Percentiles rank a stretch among this genome's conserved stretches.
Conservation (phyloP, 2,329 filamentous ascomycete genomes). For the Cephalotrichum gorgonifer region DNA sequence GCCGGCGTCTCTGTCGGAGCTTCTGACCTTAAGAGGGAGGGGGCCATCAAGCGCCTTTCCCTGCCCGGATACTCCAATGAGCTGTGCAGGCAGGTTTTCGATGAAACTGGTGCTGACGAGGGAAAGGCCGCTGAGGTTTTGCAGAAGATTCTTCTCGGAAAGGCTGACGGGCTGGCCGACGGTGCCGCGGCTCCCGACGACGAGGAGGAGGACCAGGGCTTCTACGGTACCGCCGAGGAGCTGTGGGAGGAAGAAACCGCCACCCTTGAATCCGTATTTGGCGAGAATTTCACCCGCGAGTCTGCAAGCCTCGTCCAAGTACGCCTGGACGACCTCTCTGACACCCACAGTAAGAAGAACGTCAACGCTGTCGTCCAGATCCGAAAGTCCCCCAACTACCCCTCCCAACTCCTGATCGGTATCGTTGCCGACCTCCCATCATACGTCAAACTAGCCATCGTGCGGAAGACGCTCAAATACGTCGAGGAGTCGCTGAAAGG, state of each 20-base stretch:
- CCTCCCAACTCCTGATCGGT: constrained; percentile 57
- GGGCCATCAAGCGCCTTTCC: constrained; percentile 70
- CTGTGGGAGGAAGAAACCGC: constrained; percentile 79
- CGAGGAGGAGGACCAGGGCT: constrained; percentile 31
- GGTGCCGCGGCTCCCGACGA: constrained; percentile 30
- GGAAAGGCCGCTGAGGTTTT: constrained; percentile 66
- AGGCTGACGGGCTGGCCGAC: constrained; percentile 15
- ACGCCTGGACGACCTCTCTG: constrained; percentile 45
- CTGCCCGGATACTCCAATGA: constrained; percentile 78
- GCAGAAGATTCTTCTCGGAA: constrained; percentile 40
- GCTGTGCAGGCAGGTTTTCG: constrained; percentile 68
- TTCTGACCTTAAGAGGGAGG: constrained; percentile 70
- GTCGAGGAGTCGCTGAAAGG: constrained; percentile 62
- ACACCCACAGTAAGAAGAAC: constrained; percentile 28
- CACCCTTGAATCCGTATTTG: constrained; percentile 79
- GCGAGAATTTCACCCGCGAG: constrained; percentile 55
- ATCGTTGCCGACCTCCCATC: constrained; percentile 67
- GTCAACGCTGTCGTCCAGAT: constrained; percentile 53
- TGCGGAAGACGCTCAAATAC: constrained; percentile 65
- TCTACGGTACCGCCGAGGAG: constrained; percentile 43
- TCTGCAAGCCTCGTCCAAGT: constrained; percentile 61
- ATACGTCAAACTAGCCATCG: constrained; percentile 84
- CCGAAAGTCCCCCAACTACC: constrained; percentile 65
- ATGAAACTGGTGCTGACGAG: constrained; percentile 63
- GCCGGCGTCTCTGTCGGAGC: constrained; percentile 82